Evolutionary conservation across 73 alveolate genomes (phyloP).

Genomic region (Urostyla sp.): DNA sequence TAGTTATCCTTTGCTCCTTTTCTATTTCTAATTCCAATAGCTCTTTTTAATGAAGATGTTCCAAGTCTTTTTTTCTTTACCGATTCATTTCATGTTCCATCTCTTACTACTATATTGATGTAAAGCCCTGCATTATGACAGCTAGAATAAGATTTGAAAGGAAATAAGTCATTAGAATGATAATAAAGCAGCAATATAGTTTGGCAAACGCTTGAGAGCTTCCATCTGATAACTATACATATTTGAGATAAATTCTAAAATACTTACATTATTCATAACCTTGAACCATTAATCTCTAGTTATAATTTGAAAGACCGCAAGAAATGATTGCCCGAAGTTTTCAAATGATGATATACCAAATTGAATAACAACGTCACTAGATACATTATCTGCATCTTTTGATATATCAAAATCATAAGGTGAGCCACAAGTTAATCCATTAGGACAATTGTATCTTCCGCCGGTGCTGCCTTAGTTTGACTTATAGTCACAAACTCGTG

Average conservation of each 20-base stretch:
- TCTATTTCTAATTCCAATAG: neutral
- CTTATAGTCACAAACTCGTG: constrained; percentile 20
- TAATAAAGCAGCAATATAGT: constrained; percentile 7
- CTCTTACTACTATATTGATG: constrained; percentile 20
- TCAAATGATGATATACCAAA: constrained; percentile 65
- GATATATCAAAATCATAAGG: constrained; percentile 33
- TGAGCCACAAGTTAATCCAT: constrained; percentile 4
- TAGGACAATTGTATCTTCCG: constrained; percentile 36
- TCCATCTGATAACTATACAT: constrained; percentile 17
- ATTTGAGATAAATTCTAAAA: neutral
- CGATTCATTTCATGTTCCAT: constrained; percentile 23
- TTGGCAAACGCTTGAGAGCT: constrained; percentile 11
- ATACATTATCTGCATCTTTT: constrained; percentile 28
- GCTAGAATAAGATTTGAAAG: constrained; percentile 47
- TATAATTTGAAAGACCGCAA: constrained; percentile 57
- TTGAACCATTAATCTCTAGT: constrained; percentile 65
- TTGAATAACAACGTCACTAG: constrained; percentile 20
- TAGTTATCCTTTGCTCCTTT: neutral
- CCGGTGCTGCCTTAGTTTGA: constrained; percentile 22
- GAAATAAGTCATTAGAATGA: constrained; percentile 43
- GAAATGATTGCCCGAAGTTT: constrained; percentile 53
- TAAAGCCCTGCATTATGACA: constrained; percentile 43
- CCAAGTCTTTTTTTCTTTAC: constrained; percentile 15
- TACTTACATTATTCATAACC: constrained; percentile 56
- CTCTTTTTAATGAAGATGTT: neutral